Base-by-base conservation (phyloP, 163 green algal species). In the Trebouxiophyceae sp. region DNA sequence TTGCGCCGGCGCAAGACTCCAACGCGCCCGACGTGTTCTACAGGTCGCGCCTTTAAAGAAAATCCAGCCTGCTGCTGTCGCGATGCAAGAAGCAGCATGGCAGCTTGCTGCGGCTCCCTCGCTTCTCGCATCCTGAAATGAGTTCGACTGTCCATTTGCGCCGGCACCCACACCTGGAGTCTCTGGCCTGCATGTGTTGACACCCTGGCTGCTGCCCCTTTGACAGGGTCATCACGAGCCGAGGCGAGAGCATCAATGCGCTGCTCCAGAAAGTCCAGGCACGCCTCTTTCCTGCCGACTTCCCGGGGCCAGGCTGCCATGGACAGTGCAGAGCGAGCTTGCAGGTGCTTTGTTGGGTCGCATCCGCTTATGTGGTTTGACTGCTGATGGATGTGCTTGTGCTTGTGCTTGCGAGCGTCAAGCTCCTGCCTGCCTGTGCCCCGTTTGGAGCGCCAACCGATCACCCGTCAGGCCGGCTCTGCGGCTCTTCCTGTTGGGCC, bases 21-120 rank as follows among this genome's bases (percentile, higher is more conserved):
- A 68, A 71, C 5, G 87, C 87, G 2, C 65, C 78, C 23, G 87
- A 93, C 50, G 87, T 93, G 4, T 95, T 92, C 69, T 93, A 85
- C 79, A 63, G 76, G 22, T 84, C 60, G 72, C 70, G 1, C 67
- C 64, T 24, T 69, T 28, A 16, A 64, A 68, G 22, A 54, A 39
- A 12, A 33, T 46, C 24, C 59, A 77, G 20, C 71, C 73, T 56
- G 30, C 66, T 81, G 56, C 62, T 78, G 46, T 45, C 39, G 39
- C 50, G 50, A 27, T 62, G 85, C 54, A 33, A 72, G 3, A 67
- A 26, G n/a, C n/a, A 59, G 50, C 23, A 27, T 26, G 6, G 39
- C 39, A n/a, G 39, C 39, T 16, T 50, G 39, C 8, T 16, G 8
- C 39, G 39, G 39, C 16, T 16, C 16, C 16, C 39, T n/a, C 8